Evolutionary conservation across 441 rosid genomes (phyloP).

Genomic region (Pelargonium citronellum): DNA sequence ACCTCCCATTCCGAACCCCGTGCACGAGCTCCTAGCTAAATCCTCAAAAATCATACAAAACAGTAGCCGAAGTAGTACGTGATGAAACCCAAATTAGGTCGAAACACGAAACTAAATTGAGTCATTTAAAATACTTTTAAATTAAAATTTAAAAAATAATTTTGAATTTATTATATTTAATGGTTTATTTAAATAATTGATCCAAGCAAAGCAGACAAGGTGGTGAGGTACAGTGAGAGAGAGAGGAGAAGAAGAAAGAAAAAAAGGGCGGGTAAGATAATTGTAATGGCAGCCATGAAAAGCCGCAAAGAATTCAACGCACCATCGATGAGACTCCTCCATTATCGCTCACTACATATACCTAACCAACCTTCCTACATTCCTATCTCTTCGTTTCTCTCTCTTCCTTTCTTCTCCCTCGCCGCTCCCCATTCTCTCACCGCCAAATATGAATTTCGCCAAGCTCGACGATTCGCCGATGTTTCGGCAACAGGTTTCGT

Average conservation of each 20-base stretch:
- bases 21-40: too few species aligned
- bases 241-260: background rate
- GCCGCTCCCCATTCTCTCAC: background rate
- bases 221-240: background rate
- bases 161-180: too few species aligned
- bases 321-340: constrained; percentile 24
- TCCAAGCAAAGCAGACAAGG: background rate
- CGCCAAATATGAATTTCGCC: constrained; percentile 44
- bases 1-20: too few species aligned
- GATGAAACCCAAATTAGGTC: too few species aligned
- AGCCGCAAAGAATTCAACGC: constrained; percentile 30
- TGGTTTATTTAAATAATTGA: too few species aligned
- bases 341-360: constrained; percentile 29
- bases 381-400: background rate
- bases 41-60: too few species aligned
- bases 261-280: background rate
- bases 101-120: too few species aligned
- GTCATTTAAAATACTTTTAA: too few species aligned
- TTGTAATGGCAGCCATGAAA: constrained; percentile 48
- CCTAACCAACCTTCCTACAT: background rate
- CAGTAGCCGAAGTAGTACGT: too few species aligned
- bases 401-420: background rate
- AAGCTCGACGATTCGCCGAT: constrained; percentile 79
- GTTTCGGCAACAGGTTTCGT: constrained; percentile 65
- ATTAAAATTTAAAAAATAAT: too few species aligned